A percentile compares a stretch with the other conserved stretches of the same genome.
Evolutionary conservation across 2,329 filamentous ascomycete species (phyloP).

Genomic region (Calcarisporium arbuscula): DNA sequence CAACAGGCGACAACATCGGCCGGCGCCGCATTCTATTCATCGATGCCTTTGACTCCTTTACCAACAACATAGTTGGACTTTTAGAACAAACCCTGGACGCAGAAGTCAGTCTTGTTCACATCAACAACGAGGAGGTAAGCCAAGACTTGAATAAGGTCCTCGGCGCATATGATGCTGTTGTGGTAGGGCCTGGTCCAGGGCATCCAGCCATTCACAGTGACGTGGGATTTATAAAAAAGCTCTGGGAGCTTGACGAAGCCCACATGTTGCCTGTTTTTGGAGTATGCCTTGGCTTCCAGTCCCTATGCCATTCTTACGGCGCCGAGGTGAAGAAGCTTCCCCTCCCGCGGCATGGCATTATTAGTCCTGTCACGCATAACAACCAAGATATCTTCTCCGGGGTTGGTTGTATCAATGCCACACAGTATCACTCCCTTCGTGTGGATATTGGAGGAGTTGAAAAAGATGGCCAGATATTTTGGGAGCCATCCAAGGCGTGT

Average conservation of each 20-base stretch:
- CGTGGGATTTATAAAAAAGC: conserved; percentile 66
- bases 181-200: conserved; percentile 80
- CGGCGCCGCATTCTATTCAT: conserved; percentile 73
- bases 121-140: conserved; percentile 40
- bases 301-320: conserved; percentile 59
- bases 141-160: conserved; percentile 22
- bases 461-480: neutral
- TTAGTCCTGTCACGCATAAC: conserved; percentile 54
- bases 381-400: conserved; percentile 53
- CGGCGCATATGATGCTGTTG: conserved; percentile 63
- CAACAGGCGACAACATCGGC: too few species aligned
- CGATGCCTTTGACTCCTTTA: conserved; percentile 95
- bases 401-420: conserved; percentile 54
- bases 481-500: conserved; percentile 7
- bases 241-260: conserved; percentile 59
- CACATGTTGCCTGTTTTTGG: conserved; percentile 67
- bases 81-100: conserved; percentile 63
- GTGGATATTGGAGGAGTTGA: conserved; percentile 35
- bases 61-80: conserved; percentile 86
- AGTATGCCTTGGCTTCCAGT: conserved; percentile 79
- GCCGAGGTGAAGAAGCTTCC: conserved; percentile 54
- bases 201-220: conserved; percentile 61
- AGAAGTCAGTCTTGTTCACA: conserved; percentile 52
- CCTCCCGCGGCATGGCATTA: conserved; percentile 70
- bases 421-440: conserved; percentile 61